Evolutionary conservation across 768 basidiomycete species (phyloP).

Genomic region (Mycena kentingensis): DNA sequence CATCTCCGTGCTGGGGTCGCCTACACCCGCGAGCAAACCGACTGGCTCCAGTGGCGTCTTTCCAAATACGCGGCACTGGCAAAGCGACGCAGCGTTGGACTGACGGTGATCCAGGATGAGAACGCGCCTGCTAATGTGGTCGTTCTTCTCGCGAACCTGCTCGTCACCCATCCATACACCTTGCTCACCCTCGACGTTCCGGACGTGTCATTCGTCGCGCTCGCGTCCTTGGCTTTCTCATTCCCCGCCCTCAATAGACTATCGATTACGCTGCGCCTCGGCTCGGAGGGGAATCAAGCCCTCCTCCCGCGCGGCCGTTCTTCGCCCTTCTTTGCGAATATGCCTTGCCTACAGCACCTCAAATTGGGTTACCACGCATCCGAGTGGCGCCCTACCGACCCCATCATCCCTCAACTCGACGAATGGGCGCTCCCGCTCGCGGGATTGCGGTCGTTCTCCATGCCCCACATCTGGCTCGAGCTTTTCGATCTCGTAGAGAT

Average conservation of each 20-base stretch:
- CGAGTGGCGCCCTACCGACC: neutral
- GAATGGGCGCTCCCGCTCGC: neutral
- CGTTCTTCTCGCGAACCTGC: neutral
- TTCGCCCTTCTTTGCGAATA: slow-evolving; percentile 1
- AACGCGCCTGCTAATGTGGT: too few relatives aligned
- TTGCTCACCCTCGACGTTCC: neutral
- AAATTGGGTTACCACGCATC: neutral
- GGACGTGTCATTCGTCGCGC: neutral
- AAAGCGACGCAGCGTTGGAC: neutral
- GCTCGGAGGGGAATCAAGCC: neutral
- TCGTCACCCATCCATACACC: neutral
- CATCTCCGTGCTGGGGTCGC: neutral
- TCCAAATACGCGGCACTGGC: neutral
- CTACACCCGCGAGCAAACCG: neutral
- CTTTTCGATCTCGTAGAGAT: neutral
- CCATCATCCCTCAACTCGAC: neutral
- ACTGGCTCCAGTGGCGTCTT: neutral
- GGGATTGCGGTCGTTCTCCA: neutral
- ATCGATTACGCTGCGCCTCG: neutral
- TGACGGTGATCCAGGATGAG: neutral
- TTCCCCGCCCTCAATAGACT: neutral
- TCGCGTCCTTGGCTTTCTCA: neutral
- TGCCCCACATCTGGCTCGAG: neutral
- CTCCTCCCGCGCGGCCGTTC: neutral
- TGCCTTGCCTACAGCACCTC: neutral